Evolutionary conservation across 345 rosid species (phyloP), one percentile per base, ranked within the genome.

Genomic region (Dimocarpus longan): DNA sequence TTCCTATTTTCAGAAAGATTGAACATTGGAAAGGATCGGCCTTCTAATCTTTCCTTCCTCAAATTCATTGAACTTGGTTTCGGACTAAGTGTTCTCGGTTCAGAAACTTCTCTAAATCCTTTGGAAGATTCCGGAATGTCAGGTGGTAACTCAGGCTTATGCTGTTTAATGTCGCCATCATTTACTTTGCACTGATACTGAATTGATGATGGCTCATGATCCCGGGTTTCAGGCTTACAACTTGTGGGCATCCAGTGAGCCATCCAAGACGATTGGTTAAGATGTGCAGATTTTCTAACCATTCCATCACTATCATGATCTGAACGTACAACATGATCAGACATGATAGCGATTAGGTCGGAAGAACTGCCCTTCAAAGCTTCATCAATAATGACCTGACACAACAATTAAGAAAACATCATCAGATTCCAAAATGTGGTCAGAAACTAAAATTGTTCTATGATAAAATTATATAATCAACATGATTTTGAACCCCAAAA

Each of bases 221-320:
- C 78, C 54, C 24, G 73, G 63, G 76, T 42, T 46, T 62, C 82
- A 52, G 80, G 56, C 40, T 78, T 82, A 77, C 48, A 79, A 66
- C 79, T 66, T 28, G 83, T 16, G 18, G 10, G 88, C 69, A 21
- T 80, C 95, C 97, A 91, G 72, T 83, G 97, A 87, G 88, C 90
- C 88, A 92, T 87, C 95, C 97, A 93, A 42, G 68, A 68, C 73
- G 91, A 86, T 77, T 91, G 90, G 81, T 57, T 39, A 72, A 84
- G 78, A 74, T 75, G 84, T 24, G 64, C 63, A 15, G 90, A 83
- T 66, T 78, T 78, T 67, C 79, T 81, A 62, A 71, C 57, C 5
- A 24, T 68, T 60, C 78, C 86, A 66, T 84, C 77, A 28, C 75
- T 74, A 28, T 46, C 85, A 62, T 59, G 60, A 26, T 76, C 70